phyloP scores from a whole-genome alignment of 306 rosid genomes.

The Prunus campanulata region DNA sequence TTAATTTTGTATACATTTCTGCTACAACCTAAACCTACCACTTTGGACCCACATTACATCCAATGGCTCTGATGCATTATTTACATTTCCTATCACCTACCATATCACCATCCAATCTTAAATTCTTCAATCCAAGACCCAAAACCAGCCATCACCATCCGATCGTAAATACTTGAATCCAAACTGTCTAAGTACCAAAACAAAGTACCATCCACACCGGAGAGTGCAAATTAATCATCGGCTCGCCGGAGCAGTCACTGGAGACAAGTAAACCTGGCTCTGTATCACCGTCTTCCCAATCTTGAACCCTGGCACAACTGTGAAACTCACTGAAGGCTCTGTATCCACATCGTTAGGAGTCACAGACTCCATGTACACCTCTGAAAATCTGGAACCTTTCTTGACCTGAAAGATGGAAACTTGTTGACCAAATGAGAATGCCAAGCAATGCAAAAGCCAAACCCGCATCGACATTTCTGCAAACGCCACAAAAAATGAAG shows the following conservation, averaged over 20 bases:
- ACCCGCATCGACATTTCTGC: slow-evolving; percentile 78
- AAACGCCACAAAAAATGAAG: slow-evolving; percentile 65
- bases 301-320: slow-evolving; percentile 87
- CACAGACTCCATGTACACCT: slow-evolving; percentile 86
- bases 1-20: not conserved
- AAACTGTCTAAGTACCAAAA: not conserved
- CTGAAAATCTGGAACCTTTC: slow-evolving; percentile 72
- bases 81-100: slow-evolving; percentile 5
- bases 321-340: slow-evolving; percentile 62
- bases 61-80: slow-evolving; percentile 8
- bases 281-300: slow-evolving; percentile 66
- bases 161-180: not conserved
- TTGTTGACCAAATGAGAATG: slow-evolving; percentile 58
- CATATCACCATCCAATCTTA: not conserved
- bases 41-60: not conserved
- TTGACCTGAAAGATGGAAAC: slow-evolving; percentile 62
- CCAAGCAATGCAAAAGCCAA: slow-evolving; percentile 73
- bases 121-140: not conserved
- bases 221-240: not conserved
- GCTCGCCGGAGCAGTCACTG: slow-evolving; percentile 25
- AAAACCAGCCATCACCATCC: not conserved
- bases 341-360: slow-evolving; percentile 20
- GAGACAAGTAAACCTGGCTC: slow-evolving; percentile 74
- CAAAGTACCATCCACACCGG: not conserved
- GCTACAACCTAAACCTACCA: not conserved